phyloP scores from a whole-genome alignment of 257 asterid species.

The Verbascum thapsus region DNA sequence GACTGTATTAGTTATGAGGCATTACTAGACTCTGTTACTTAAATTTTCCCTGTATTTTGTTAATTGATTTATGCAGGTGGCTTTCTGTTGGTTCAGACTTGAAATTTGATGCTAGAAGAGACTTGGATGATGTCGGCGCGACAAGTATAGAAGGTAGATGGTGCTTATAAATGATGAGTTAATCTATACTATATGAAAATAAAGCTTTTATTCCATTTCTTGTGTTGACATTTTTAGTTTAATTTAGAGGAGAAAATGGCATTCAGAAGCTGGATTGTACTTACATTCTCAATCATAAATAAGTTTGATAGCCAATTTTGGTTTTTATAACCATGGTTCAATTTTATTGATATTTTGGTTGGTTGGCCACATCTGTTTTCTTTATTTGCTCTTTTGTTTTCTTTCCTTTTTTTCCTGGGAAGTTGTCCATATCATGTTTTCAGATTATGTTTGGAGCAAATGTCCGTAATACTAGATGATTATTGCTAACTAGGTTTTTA shows the following conservation, averaged over 20 bases:
- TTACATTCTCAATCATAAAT: slow-evolving; percentile 17
- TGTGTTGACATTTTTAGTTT: slow-evolving; percentile 14
- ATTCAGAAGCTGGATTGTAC: slow-evolving; percentile 16
- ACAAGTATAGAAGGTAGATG: slow-evolving; percentile 70
- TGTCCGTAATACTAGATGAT: slow-evolving; percentile 16
- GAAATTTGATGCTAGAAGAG: slow-evolving; percentile 93
- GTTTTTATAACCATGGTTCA: background rate
- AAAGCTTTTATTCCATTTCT: background rate
- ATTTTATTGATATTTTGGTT: slow-evolving; percentile 8
- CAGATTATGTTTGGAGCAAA: slow-evolving; percentile 2
- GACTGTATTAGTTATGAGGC: slow-evolving; percentile 23
- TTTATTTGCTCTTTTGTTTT: too few relatives aligned
- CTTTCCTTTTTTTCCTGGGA: too few relatives aligned
- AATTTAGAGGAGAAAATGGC: slow-evolving; percentile 22
- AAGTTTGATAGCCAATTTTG: slow-evolving; percentile 20
- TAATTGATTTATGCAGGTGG: slow-evolving; percentile 69
- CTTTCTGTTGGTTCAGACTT: slow-evolving; percentile 98
- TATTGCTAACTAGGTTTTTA: slow-evolving; percentile 17
- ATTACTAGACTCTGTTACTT: slow-evolving; percentile 5
- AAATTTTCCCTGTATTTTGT: slow-evolving; percentile 29
- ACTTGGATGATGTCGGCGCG: slow-evolving; percentile 95
- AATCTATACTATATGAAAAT: slow-evolving; percentile 6
- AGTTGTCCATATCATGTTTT: background rate
- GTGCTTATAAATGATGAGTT: slow-evolving; percentile 18
- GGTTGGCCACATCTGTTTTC: background rate